Conservation (phyloP, 768 basidiomycete genomes). For the Naganishia onofrii region DNA sequence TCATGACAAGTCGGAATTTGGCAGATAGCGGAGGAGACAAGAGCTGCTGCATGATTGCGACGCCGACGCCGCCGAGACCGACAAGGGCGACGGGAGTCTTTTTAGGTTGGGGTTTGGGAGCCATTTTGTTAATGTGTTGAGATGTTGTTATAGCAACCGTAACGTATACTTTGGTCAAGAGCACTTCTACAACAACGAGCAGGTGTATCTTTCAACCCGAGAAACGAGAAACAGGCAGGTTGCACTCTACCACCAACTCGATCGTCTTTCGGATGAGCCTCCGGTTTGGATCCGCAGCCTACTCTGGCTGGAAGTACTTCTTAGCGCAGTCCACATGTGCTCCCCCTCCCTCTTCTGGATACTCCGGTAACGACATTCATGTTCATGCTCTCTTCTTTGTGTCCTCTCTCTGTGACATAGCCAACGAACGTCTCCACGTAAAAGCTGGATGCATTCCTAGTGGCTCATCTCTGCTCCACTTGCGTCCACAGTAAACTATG, state of each 20-base stretch:
- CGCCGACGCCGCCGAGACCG: conserved; percentile 89
- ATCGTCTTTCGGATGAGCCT: neutral
- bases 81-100: conserved; percentile 67
- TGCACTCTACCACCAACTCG: neutral
- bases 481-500: neutral
- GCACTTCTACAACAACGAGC: too few species aligned
- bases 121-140: conserved; percentile 4
- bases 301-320: neutral
- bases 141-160: neutral
- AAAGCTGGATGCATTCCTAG: neutral
- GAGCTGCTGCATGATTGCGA: conserved; percentile 79
- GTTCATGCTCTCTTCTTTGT: neutral
- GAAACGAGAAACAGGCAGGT: neutral
- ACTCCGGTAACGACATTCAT: neutral
- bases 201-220: too few species aligned
- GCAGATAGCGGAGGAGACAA: conserved; percentile 60
- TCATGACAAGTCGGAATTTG: conserved; percentile 53
- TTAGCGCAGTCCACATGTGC: neutral
- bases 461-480: neutral
- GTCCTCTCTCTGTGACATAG: too few species aligned
- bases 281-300: neutral
- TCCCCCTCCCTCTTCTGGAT: neutral
- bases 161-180: neutral
- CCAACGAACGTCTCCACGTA: too few species aligned
- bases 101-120: conserved; percentile 11